Evolutionary conservation across 441 rosid genomes (phyloP), one percentile per base, ranked within the genome.

Genomic region (Codiaeum variegatum): DNA sequence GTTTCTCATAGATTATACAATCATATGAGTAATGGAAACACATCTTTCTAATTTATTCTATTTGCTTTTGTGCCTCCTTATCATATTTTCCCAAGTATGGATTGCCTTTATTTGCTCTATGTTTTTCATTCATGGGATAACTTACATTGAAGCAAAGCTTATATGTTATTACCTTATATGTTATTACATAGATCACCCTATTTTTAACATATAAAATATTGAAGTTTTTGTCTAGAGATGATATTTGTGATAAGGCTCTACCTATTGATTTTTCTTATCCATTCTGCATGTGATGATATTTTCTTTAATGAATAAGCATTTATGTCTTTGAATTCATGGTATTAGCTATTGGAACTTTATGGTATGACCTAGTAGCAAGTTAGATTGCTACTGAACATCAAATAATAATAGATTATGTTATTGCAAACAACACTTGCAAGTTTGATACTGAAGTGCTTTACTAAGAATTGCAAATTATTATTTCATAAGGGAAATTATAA

Each of bases 381-480:
- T 92, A 92, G 88, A 94, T 92, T 66, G 98, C 97, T n/a, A 94
- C 93, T 64, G 97, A 94, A 72, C 87, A 97, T 67, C 97, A 92
- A 81, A 73, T 80, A 24, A 92, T 97, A 1, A 97, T 97, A 31
- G 97, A 92, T 76, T 94, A 97, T 60, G 97, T 97, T 69, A 92
- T 94, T 64, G 97, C 98, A 55, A 94, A 94, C 85, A 94, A 92
- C 81, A 94, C 85, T 79, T 92, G 98, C 97, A 93, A 97, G 97
- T 93, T 77, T 69, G 69, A 54, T 60, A 19, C 12, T 40, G 38
- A 49, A 69, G 67, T 68, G 34, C 29, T 28, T 73, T 55, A 31
- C 21, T 23, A 51, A 32, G 5, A 40, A 40, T 10, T 40, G 2
- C 11, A 13, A 9, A 13, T 40, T 40, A 40, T 44, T 66, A 46